phyloP scores from a whole-genome alignment of 2,329 filamentous ascomycete genomes.

The Xylariaceae sp. region DNA sequence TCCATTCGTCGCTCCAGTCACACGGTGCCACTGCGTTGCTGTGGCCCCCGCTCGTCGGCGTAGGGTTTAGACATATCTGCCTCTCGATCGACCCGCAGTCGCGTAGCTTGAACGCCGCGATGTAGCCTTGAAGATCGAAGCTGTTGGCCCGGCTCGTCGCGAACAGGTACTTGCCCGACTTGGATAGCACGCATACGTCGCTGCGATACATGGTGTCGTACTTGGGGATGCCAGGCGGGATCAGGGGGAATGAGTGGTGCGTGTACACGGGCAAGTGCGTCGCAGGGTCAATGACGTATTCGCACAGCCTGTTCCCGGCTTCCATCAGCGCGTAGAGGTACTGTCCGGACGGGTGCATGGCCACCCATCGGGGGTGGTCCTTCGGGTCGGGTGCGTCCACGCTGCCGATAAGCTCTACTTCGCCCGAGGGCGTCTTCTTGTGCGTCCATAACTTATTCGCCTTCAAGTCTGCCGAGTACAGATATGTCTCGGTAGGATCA shows the following conservation, averaged over 20 bases:
- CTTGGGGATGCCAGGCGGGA: conserved; percentile 64
- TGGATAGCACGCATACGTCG: conserved; percentile 73
- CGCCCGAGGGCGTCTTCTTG: conserved; percentile 59
- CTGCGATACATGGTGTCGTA: conserved; percentile 68
- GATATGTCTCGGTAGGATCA: conserved; percentile 66
- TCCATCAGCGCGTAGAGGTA: conserved; percentile 89
- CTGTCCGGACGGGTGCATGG: conserved; percentile 71
- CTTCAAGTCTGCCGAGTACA: conserved; percentile 75
- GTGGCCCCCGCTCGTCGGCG: conserved; percentile 81
- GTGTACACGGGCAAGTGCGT: conserved; percentile 77
- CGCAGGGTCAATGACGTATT: conserved; percentile 72
- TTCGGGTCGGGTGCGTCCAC: conserved; percentile 64
- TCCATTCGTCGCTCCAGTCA: conserved; percentile 81
- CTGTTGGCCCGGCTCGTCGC: conserved; percentile 78
- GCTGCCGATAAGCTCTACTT: conserved; percentile 65
- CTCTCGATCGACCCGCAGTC: conserved; percentile 67
- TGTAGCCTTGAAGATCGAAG: conserved; percentile 73
- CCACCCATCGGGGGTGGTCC: conserved; percentile 86
- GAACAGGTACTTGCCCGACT: conserved; percentile 71
- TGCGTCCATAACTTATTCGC: conserved; percentile 84
- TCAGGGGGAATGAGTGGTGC: conserved; percentile 69
- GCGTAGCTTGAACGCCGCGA: conserved; percentile 71
- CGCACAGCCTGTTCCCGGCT: conserved; percentile 76
- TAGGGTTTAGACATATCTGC: conserved; percentile 78
- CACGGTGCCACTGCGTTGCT: conserved; percentile 84